Percentiles rank a stretch among this genome's conserved stretches.
These are phyloP conservation scores for Talaromyces sp. DNA, from an alignment of 2,329 filamentous ascomycete species.

Conservation along the genomic window DNA sequence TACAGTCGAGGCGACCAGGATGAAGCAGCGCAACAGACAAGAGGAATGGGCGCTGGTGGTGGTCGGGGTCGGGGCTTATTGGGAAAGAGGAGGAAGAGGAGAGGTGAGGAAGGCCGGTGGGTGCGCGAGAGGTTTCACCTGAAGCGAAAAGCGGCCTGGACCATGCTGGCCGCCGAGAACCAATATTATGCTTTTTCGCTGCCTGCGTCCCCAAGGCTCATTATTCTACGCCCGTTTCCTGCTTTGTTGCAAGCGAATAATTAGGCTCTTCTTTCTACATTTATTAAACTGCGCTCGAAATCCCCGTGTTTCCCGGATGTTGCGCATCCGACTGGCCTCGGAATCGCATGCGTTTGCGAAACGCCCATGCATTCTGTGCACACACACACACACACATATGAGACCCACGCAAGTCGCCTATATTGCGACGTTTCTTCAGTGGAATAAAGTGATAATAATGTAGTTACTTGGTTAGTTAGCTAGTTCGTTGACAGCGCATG, in stretches of 20 bases:
- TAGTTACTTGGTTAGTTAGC: not conserved
- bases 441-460: not conserved
- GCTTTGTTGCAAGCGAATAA: not conserved
- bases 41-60: not conserved
- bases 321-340: conserved; percentile 2
- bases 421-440: not conserved
- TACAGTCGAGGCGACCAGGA: not conserved
- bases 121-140: conserved; percentile 37
- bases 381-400: conserved; percentile 2
- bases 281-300: not conserved
- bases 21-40: not conserved
- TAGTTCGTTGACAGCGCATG: not conserved
- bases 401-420: not conserved
- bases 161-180: conserved; percentile 21
- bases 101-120: conserved; percentile 23
- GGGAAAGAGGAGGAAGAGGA: conserved; percentile 21
- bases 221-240: not conserved
- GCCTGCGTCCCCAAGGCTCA: not conserved
- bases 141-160: conserved; percentile 34
- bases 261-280: not conserved
- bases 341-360: conserved; percentile 7
- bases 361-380: not conserved
- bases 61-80: conserved; percentile 16
- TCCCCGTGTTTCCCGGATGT: not conserved
- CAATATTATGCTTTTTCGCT: conserved; percentile 2